Conservation (phyloP, 2,329 filamentous ascomycete genomes). For the Aspergillus sojae region DNA sequence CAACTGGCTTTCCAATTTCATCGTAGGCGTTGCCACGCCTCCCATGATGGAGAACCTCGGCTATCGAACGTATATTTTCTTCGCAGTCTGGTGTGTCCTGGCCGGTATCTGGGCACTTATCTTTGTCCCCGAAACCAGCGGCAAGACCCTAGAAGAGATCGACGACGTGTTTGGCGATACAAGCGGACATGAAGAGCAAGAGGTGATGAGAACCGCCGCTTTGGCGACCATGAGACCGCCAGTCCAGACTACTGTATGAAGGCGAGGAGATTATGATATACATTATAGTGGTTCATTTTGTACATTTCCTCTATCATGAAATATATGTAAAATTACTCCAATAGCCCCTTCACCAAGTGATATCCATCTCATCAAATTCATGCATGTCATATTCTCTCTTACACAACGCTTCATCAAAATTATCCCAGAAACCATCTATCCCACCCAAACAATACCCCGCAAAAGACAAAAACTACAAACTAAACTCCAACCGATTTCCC, state of each 20-base stretch:
- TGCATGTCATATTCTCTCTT: neutral
- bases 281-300: no score
- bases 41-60: slow-evolving; percentile 59
- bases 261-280: neutral
- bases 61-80: slow-evolving; percentile 57
- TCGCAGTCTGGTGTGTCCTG: slow-evolving; percentile 53
- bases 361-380: neutral
- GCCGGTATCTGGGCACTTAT: slow-evolving; percentile 52
- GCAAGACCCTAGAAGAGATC: slow-evolving; percentile 56
- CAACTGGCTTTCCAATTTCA: slow-evolving; percentile 45
- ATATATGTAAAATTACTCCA: neutral
- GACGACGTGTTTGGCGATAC: slow-evolving; percentile 39
- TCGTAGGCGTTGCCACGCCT: slow-evolving; percentile 62
- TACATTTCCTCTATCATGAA: neutral
- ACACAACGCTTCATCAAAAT: neutral
- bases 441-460: no score
- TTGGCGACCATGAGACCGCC: neutral
- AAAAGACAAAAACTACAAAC: slow-evolving; percentile 33
- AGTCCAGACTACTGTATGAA: neutral
- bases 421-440: neutral
- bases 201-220: neutral
- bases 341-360: neutral
- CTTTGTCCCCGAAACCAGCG: slow-evolving; percentile 59
- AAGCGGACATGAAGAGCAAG: neutral
- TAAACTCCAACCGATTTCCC: slow-evolving; percentile 59